Conservation (phyloP, 1,284 basidiomycete species). For the Trametes sp. region DNA sequence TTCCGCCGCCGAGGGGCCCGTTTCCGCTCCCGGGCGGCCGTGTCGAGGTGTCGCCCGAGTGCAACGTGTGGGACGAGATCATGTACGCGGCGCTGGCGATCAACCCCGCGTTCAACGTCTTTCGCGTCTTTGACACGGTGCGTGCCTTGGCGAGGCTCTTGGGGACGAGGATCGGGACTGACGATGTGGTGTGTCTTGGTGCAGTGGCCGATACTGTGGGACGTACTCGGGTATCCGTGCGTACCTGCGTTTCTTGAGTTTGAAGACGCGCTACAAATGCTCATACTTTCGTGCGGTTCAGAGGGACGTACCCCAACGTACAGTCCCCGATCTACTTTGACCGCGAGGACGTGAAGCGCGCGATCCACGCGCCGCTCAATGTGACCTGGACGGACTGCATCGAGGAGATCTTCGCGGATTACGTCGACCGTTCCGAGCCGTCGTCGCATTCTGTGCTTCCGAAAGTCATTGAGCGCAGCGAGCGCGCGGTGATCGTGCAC, state of each 20-base stretch:
- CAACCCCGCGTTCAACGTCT: constrained; percentile 81
- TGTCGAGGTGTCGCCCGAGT: constrained; percentile 52
- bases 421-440: constrained; percentile 69
- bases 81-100: constrained; percentile 63
- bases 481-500: constrained; percentile 73
- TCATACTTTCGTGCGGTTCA: constrained; percentile 41
- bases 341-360: constrained; percentile 71
- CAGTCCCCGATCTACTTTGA: constrained; percentile 68
- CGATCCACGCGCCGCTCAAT: constrained; percentile 73
- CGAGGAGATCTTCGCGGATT: constrained; percentile 63
- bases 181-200: constrained; percentile 26
- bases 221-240: constrained; percentile 80
- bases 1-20: constrained; percentile 61
- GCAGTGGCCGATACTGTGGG: constrained; percentile 68
- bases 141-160: constrained; percentile 25
- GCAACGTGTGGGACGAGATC: constrained; percentile 72
- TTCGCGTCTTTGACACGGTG: constrained; percentile 75
- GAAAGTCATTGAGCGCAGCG: constrained; percentile 78
- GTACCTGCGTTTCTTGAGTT: constrained; percentile 33
- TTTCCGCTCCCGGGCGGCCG: constrained; percentile 68
- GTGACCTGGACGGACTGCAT: constrained; percentile 73
- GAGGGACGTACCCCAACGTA: constrained; percentile 65
- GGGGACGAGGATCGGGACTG: too few relatives aligned
- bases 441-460: constrained; percentile 67
- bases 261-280: too few relatives aligned